Percentiles rank a stretch among this genome's conserved stretches.
phyloP scores from a whole-genome alignment of 768 basidiomycete species.

The Trametes villosa region DNA sequence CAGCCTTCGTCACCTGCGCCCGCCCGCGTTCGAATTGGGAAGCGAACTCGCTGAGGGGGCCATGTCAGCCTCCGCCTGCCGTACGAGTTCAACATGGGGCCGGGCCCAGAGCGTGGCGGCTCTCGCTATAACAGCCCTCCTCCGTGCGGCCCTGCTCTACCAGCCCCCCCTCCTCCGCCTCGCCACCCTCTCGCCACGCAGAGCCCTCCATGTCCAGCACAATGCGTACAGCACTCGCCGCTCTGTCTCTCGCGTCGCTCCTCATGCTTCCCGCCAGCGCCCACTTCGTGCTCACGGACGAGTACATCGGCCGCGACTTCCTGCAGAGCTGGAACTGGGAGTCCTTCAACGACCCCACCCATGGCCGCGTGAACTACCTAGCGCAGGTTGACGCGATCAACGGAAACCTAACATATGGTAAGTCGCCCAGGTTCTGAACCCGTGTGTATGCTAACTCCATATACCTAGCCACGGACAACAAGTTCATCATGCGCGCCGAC shows the following conservation, averaged over 20 bases:
- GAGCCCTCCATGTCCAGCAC: slow-evolving; percentile 24
- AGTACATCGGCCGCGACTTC: slow-evolving; percentile 46
- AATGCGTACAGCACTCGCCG: slow-evolving; percentile 39
- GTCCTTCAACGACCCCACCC: slow-evolving; percentile 60
- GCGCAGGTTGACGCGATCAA: slow-evolving; percentile 45
- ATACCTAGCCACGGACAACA: slow-evolving; percentile 39
- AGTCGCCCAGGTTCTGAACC: slow-evolving; percentile 14
- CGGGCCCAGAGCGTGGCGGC: not conserved
- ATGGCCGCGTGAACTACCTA: slow-evolving; percentile 67
- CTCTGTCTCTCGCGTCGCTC: slow-evolving; percentile 22
- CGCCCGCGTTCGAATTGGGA: not conserved
- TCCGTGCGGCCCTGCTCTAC: slow-evolving; percentile 33
- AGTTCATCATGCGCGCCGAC: slow-evolving; percentile 66
- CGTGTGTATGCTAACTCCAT: not conserved
- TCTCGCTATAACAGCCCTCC: slow-evolving; percentile 19
- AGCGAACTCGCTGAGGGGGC: slow-evolving; percentile 1
- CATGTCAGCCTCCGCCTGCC: slow-evolving; percentile 18
- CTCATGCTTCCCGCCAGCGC: slow-evolving; percentile 27
- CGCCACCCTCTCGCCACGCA: slow-evolving; percentile 24
- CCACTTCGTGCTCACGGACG: slow-evolving; percentile 28
- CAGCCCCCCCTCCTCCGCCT: slow-evolving; percentile 24
- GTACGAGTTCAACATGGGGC: not conserved
- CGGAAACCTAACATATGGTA: slow-evolving; percentile 53
- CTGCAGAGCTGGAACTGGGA: slow-evolving; percentile 53
- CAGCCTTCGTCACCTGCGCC: slow-evolving; percentile 2